Evolutionary conservation across 306 rosid genomes (phyloP).

Genomic region (Cicer cuneatum): DNA sequence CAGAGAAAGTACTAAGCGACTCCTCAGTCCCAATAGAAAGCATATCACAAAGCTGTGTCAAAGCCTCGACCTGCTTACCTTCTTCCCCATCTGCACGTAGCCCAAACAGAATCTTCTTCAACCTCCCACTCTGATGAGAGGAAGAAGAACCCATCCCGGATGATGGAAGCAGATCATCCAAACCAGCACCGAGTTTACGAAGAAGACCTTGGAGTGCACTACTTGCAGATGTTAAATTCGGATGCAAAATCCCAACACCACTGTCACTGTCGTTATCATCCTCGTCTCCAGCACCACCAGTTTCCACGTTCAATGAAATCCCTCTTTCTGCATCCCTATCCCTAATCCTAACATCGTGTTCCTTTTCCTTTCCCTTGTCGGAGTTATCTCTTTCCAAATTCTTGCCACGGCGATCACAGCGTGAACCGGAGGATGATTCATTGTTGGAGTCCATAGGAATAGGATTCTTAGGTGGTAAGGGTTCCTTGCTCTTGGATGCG

Average conservation of each 20-base stretch:
- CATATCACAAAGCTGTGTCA: constrained; percentile 96
- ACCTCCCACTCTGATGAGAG: constrained; percentile 90
- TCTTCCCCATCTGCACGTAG: constrained; percentile 94
- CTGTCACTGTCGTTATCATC: constrained; percentile 92
- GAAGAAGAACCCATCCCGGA: constrained; percentile 78
- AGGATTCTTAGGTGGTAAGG: constrained; percentile 48
- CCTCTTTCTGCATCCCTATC: constrained; percentile 71
- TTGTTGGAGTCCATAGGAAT: constrained; percentile 76
- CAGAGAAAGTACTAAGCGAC: constrained; percentile 87
- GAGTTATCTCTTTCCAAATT: constrained; percentile 68
- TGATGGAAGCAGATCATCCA: constrained; percentile 87
- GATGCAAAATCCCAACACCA: constrained; percentile 76
- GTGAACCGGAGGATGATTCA: constrained; percentile 90
- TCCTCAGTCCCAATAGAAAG: constrained; percentile 98
- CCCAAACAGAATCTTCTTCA: constrained; percentile 87
- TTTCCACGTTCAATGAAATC: constrained; percentile 69
- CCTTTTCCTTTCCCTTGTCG: constrained; percentile 91
- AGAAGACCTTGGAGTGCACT: constrained; percentile 99
- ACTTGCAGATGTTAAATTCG: constrained; percentile 87
- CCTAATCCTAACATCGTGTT: constrained; percentile 72
- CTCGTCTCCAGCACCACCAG: constrained; percentile 62
- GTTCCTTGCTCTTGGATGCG: constrained; percentile 53
- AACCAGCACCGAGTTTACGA: constrained; percentile 93
- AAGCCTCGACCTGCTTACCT: constrained; percentile 92
- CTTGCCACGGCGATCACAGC: constrained; percentile 75